phyloP scores from a whole-genome alignment of 2,329 filamentous ascomycete species.

The Microsporum ferrugineum region DNA sequence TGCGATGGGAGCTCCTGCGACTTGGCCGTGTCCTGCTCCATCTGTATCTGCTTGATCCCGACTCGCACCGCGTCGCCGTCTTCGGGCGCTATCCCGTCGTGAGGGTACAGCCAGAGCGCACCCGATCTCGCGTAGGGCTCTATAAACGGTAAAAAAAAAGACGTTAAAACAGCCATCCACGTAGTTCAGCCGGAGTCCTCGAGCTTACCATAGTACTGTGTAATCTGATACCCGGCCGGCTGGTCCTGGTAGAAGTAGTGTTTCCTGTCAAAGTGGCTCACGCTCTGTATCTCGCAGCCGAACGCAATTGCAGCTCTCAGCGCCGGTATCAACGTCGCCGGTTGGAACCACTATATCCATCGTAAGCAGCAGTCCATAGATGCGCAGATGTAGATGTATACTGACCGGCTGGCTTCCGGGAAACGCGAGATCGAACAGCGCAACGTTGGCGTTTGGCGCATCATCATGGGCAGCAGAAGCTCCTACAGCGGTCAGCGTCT shows the following conservation, averaged over 20 bases:
- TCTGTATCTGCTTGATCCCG: slow-evolving; percentile 84
- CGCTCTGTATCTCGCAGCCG: slow-evolving; percentile 62
- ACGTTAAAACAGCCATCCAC: slow-evolving; percentile 4
- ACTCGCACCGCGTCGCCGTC: slow-evolving; percentile 61
- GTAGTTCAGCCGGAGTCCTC: not conserved
- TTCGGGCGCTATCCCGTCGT: slow-evolving; percentile 68
- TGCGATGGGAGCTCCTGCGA: slow-evolving; percentile 66
- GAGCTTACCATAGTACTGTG: slow-evolving; percentile 66
- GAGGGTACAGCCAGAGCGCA: slow-evolving; percentile 53
- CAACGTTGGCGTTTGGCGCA: slow-evolving; percentile 72
- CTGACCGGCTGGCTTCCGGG: slow-evolving; percentile 71
- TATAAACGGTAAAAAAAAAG: slow-evolving; percentile 14
- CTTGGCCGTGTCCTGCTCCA: slow-evolving; percentile 97
- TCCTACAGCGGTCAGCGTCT: slow-evolving; percentile 19
- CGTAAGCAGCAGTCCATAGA: not conserved
- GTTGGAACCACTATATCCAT: slow-evolving; percentile 53
- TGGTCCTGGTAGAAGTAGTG: slow-evolving; percentile 99
- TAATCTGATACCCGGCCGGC: slow-evolving; percentile 92
- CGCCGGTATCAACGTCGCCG: slow-evolving; percentile 74
- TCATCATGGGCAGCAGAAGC: slow-evolving; percentile 55
- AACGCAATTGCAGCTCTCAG: slow-evolving; percentile 77
- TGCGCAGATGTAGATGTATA: slow-evolving; percentile 7
- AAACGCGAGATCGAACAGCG: slow-evolving; percentile 77
- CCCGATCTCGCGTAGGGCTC: slow-evolving; percentile 59
- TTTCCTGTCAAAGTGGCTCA: slow-evolving; percentile 85